Base-by-base conservation (phyloP, 192 early-diverging fungal genomes). In the Coemansia sp. region DNA sequence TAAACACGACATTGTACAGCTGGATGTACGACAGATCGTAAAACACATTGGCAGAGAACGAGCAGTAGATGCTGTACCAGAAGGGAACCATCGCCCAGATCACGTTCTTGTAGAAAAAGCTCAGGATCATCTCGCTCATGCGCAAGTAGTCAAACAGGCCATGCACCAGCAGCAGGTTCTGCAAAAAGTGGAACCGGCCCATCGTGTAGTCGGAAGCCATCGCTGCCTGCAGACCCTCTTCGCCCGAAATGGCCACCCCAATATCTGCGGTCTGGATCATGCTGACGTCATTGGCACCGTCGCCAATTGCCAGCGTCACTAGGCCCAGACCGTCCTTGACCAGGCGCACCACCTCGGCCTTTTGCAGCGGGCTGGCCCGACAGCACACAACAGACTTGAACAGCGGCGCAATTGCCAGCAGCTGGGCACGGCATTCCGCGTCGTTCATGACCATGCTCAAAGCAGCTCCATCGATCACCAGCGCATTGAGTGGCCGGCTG, bases 181-280 rank as follows among this genome's bases (percentile, higher is more conserved):
- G 66, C 40, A 98, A 81, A 65, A 92, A 97, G 17, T 91, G 80
- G 77, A 98, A 98, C 59, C 95, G 93, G 0, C 81, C 87, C 31
- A 98, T 88, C 3, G 91, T 83, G 69, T 96, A 98, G 62, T 98
- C 96, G 8, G 90, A 85, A 1, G 96, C 92, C 90, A 93, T 94
- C 31, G 92, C 80, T 4, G 96, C 96, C 62, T 96, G 94, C 85
- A 86, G 53, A 38, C 88, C 88, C 63, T 96, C 81, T 67, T 92
- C 73, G 57, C 92, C 92, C 9, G 84, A 73, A 56, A 89, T 88
- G 17, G 86, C 86, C 20, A 87, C 83, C 30, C 88, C 85, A 51
- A 97, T 83, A 77, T 97, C 88, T 20, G 94, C 94, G 2, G 88
- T 92, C 72, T 97, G 95, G 64, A 97, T 97, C 95, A 97, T 97